phyloP scores from a whole-genome alignment of 129 eudicot species.

The Erigeron canadensis region DNA sequence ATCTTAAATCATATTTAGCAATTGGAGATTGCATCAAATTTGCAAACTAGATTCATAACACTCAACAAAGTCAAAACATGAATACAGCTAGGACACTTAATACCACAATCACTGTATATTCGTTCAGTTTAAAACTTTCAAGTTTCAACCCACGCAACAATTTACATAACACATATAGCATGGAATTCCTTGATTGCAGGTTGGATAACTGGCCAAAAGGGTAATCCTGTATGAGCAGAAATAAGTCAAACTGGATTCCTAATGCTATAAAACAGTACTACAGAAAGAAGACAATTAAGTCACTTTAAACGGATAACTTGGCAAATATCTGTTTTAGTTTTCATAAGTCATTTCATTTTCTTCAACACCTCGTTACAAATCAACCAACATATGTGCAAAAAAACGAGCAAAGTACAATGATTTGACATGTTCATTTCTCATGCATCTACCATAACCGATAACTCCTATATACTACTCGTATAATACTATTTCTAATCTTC shows the following conservation, averaged over 20 bases:
- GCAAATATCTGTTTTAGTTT: neutral
- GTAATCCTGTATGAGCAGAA: too few species aligned
- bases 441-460: too few species aligned
- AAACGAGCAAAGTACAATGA: neutral
- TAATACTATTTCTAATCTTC: neutral
- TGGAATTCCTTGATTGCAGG: neutral
- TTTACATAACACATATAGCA: slow-evolving; percentile 13
- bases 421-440: too few species aligned
- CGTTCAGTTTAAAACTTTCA: neutral
- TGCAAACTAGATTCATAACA: too few species aligned
- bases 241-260: neutral
- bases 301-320: neutral
- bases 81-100: neutral
- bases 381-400: neutral
- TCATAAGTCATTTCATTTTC: neutral
- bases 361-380: neutral
- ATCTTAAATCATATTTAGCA: too few species aligned
- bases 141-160: slow-evolving; percentile 7
- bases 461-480: neutral
- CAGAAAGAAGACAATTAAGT: neutral
- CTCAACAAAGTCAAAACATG: neutral
- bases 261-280: neutral
- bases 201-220: too few species aligned
- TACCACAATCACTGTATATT: slow-evolving; percentile 10
- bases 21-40: too few species aligned